Percentiles rank a stretch among this genome's conserved stretches.
Conservation (phyloP, 352 stramenopile species). For the Pythium oligandrum region DNA sequence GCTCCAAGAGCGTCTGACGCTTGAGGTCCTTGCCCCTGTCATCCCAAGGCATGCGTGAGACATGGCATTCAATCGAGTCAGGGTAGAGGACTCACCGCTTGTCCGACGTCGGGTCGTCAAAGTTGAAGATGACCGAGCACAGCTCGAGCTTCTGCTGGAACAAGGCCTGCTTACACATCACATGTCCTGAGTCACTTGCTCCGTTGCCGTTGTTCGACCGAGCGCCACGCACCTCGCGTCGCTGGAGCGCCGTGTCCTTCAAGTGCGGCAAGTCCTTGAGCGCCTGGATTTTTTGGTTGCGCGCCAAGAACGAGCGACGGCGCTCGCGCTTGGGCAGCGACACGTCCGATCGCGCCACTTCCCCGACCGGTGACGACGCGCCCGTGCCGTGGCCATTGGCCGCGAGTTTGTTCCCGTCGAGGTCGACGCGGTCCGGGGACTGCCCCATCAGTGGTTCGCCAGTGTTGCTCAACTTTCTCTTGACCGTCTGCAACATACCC, state of each 20-base stretch:
- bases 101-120: conserved; percentile 94
- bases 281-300: conserved; percentile 85
- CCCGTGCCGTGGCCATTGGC: conserved; percentile 3
- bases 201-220: too few relatives aligned
- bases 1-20: conserved; percentile 97
- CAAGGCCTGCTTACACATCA: conserved; percentile 54
- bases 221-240: conserved; percentile 35
- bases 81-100: conserved; percentile 57
- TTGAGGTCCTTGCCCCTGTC: conserved; percentile 94
- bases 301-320: conserved; percentile 73
- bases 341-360: conserved; percentile 78
- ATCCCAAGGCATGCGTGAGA: not conserved
- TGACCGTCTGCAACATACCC: conserved; percentile 88
- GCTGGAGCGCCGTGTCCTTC: conserved; percentile 82
- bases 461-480: conserved; percentile 85
- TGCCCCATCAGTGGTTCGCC: conserved; percentile 52
- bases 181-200: too few relatives aligned
- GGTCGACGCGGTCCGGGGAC: conserved; percentile 57
- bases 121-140: conserved; percentile 96
- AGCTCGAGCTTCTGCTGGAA: conserved; percentile 96
- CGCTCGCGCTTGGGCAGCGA: conserved; percentile 78
- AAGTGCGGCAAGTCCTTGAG: conserved; percentile 81
- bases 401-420: conserved; percentile 38
- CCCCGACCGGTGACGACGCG: conserved; percentile 48
- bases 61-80: not conserved